Evolutionary conservation across 2,329 filamentous ascomycete species (phyloP), one percentile per base, ranked within the genome.

Genomic region (Alternaria brassicicola): DNA sequence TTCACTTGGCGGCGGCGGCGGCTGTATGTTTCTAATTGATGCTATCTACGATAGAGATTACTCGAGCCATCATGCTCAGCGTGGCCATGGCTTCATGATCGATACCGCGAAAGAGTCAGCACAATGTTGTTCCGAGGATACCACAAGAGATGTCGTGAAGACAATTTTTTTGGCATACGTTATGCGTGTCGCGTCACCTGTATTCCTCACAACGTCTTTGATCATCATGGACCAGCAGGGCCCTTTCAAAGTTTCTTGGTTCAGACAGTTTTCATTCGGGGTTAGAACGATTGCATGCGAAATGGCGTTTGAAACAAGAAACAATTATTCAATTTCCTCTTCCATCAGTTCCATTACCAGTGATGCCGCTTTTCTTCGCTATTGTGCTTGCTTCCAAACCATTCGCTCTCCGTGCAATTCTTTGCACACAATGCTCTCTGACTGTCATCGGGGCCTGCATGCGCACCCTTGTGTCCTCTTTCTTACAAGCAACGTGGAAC

Each of bases 1-100:
- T 73, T 72, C 72, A 74, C 63, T 65, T 52, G 74, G 70, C 43
- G 76, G 75, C 64, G 74, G 70, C 43, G 76, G 75, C 64, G 73
- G 75, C 73, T 76, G 68, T 75, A 75, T 75, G 65, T 72, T 72
- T 72, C 62, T 67, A 65, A 57, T 59, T 68, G 55, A 66, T 50
- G 71, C 70, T 75, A 70, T 76, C 74, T 61, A 65, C 52, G 65
- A 61, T 48, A 63, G 61, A 63, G 61, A 45, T 47, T 57, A 61
- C 58, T 61, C 52, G 57, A 61, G 47, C 53, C 43, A 47, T 50
- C 31, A 46, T 52, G 52, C 54, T 57, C 48, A 50, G 35, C 38
- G 47, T 57, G 56, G 43, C 36, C 30, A 47, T 21, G 46, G 33
- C 23, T 28, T 35, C 30, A 54, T 23, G 50, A 47, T 26, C 46